A percentile compares a stretch with the other conserved stretches of the same genome.
Conservation (phyloP, 2,329 filamentous ascomycete species). For the Paraphaeosphaeria sporulosa region DNA sequence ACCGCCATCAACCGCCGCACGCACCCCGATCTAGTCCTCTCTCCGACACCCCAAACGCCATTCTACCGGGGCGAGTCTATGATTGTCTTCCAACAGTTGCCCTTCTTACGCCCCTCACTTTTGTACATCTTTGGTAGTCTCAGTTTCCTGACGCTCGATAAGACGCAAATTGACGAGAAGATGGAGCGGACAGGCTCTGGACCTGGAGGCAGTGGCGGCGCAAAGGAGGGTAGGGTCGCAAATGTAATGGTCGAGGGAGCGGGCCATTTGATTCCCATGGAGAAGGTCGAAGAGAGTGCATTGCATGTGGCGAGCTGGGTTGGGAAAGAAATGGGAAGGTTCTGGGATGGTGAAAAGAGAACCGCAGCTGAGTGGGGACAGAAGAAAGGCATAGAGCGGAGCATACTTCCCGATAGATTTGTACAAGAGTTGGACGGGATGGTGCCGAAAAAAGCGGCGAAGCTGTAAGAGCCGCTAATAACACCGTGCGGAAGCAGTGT, state of each 20-base stretch:
- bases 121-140: constrained; percentile 73
- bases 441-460: constrained; percentile 32
- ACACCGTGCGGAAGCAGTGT: too few species aligned
- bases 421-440: constrained; percentile 37
- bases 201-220: constrained; percentile 72
- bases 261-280: constrained; percentile 87
- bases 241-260: constrained; percentile 68
- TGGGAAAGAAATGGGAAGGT: constrained; percentile 47
- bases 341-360: constrained; percentile 42
- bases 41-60: constrained; percentile 52
- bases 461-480: constrained; percentile 25
- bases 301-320: constrained; percentile 54
- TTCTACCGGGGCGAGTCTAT: constrained; percentile 74
- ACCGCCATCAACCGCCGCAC: constrained; percentile 48
- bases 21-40: constrained; percentile 51
- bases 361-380: constrained; percentile 42
- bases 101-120: constrained; percentile 68
- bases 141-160: constrained; percentile 63
- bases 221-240: constrained; percentile 69
- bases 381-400: constrained; percentile 40
- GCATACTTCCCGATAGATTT: constrained; percentile 36
- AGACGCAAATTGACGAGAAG: constrained; percentile 63
- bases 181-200: constrained; percentile 70
- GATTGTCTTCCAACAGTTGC: constrained; percentile 64
- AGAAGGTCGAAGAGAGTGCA: constrained; percentile 73